Evolutionary conservation across 768 basidiomycete genomes (phyloP).

Genomic region (Cyathus striatus): DNA sequence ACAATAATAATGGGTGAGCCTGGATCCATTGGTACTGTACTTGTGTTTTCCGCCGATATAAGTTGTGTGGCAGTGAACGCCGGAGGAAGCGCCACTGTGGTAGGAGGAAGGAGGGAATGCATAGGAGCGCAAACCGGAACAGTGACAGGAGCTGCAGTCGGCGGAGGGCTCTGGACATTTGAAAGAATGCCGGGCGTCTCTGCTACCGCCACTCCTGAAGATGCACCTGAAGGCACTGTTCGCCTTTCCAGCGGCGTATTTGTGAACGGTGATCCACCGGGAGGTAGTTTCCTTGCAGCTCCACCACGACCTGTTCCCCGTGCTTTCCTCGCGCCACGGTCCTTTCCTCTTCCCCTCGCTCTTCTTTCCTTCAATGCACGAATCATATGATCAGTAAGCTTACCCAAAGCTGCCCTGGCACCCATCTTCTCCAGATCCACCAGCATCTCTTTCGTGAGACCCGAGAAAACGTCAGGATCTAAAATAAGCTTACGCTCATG

Average conservation of each 20-base stretch:
- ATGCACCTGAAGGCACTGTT: neutral
- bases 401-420: conserved; percentile 74
- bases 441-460: conserved; percentile 68
- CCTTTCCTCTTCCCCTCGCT: conserved; percentile 40
- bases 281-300: conserved; percentile 17
- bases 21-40: conserved; percentile 12
- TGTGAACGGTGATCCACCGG: conserved; percentile 34
- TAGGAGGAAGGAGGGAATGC: too few species aligned
- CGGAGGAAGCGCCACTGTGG: too few species aligned
- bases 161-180: neutral
- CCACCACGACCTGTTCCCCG: conserved; percentile 21
- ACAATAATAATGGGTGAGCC: conserved; percentile 56
- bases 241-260: conserved; percentile 30
- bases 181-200: neutral
- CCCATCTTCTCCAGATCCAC: conserved; percentile 76
- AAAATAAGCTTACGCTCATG: conserved; percentile 83
- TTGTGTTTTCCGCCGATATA: neutral
- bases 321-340: conserved; percentile 25
- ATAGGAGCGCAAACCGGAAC: too few species aligned
- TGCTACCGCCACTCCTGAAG: neutral
- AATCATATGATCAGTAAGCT: conserved; percentile 82
- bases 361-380: conserved; percentile 75
- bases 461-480: conserved; percentile 80
- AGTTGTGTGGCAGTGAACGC: too few species aligned
- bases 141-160: neutral